Conservation (phyloP, 495 filamentous ascomycete genomes). For the Lophiotrema nucula region DNA sequence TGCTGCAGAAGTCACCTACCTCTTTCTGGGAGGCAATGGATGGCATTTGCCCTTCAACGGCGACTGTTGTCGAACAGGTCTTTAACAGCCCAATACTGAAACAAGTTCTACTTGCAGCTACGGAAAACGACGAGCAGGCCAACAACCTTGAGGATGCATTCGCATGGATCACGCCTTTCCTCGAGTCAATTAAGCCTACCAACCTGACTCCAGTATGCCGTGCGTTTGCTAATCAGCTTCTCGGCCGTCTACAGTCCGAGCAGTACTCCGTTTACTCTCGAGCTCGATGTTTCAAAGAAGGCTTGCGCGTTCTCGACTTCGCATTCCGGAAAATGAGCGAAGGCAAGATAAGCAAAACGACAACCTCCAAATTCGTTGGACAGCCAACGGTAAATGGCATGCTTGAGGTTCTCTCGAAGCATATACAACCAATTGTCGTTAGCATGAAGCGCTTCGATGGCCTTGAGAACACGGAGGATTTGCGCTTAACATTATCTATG, state of each 20-base stretch:
- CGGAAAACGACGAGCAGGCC: constrained; percentile 54
- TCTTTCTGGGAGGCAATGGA: constrained; percentile 88
- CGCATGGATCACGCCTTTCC: constrained; percentile 71
- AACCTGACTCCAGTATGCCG: constrained; percentile 73
- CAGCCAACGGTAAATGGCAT: constrained; percentile 55
- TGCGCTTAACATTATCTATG: constrained; percentile 52
- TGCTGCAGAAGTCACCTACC: constrained; percentile 69
- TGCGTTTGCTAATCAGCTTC: constrained; percentile 64
- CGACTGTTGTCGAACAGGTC: constrained; percentile 70
- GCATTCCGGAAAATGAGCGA: constrained; percentile 50
- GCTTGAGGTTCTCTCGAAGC: constrained; percentile 51
- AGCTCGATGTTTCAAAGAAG: constrained; percentile 53
- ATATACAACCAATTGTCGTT: constrained; percentile 37
- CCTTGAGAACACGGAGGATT: constrained; percentile 29
- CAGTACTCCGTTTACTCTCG: constrained; percentile 47
- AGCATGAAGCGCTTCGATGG: constrained; percentile 16
- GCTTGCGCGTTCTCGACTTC: constrained; percentile 50
- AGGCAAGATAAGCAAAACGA: neutral
- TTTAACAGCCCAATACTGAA: constrained; percentile 69
- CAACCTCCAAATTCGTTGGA: constrained; percentile 46
- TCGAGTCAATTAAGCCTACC: constrained; percentile 68
- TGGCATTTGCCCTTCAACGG: constrained; percentile 60
- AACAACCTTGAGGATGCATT: constrained; percentile 60
- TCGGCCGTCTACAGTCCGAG: constrained; percentile 61
- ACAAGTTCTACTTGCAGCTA: constrained; percentile 56